Base-by-base conservation (phyloP, 352 stramenopile genomes). In the Pythium aquatile region DNA sequence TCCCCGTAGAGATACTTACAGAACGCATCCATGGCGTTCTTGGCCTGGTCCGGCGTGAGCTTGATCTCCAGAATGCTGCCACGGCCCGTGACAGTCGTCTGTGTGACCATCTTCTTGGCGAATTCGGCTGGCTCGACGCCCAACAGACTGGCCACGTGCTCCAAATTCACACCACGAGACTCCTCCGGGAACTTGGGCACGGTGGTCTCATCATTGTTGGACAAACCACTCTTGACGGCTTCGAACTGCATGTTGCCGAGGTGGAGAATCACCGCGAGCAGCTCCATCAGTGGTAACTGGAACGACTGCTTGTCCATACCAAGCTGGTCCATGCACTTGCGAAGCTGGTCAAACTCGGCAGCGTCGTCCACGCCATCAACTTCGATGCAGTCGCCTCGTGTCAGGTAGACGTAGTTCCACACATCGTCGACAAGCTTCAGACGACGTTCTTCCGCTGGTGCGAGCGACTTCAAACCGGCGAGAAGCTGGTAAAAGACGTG, bases 1-100 rank as follows among this genome's bases (percentile, higher is more conserved):
- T 92, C 82, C 11, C 86, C 86, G 56, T 93, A 94, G 0, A 94
- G 61, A 51, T 90, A 89, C 62, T 94, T 94, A 68, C 84, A 93
- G 56, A 94, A 92, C 10, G 86, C 86, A 32, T 94, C 81, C 76
- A 91, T 87, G 1, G 86, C 83, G 40, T 88, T 88, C 48, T 93
- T 90, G 2, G 86, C 83, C 55, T 94, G 86, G 2, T 87, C 79
- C 1, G 80, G 69, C n/a, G 72, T 76, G 14, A 93, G 62, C 33
- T 91, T 81, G 51, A 91, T 85, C 66, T 91, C 82, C 10, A 93
- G 58, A 40, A 93, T 84, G 32, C 79, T 91, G 8, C 85, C 82
- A 11, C 85, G 79, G 1, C 82, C 85, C 0, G 85, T 93, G 17
- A 95, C 65, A 4, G 84, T 95, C 10, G 85, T 93, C 73, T 93